A percentile compares a stretch with the other conserved stretches of the same genome.
phyloP scores from a whole-genome alignment of 2,329 filamentous ascomycete genomes.

The Paraconiothyrium brasiliense region DNA sequence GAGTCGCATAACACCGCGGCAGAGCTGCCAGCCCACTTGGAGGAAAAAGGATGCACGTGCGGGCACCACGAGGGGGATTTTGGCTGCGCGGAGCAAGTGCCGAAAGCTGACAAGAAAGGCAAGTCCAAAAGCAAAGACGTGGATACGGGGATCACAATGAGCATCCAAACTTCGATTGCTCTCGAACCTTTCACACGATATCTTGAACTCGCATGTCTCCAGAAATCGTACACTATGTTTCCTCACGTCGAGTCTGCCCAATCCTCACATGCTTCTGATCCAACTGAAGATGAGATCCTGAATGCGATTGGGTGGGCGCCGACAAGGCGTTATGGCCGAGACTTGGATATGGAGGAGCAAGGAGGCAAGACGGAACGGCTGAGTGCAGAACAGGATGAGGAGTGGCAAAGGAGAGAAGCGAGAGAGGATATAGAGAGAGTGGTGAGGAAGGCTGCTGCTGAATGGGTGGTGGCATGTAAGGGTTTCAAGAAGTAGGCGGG shows the following conservation, averaged over 20 bases:
- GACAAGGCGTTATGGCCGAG: constrained; percentile 37
- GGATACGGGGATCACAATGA: constrained; percentile 40
- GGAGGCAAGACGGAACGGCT: constrained; percentile 20
- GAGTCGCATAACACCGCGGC: constrained; percentile 10
- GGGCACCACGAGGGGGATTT: constrained; percentile 26
- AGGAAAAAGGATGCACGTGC: constrained; percentile 25
- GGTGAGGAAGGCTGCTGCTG: constrained; percentile 52
- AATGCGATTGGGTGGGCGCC: constrained; percentile 57
- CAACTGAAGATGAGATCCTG: constrained; percentile 52
- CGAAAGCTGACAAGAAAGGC: constrained; percentile 28
- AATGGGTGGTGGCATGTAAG: constrained; percentile 54
- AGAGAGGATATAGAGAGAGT: constrained; percentile 53
- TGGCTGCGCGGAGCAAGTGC: constrained; percentile 14
- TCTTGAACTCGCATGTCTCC: constrained; percentile 52
- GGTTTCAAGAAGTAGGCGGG: constrained; percentile 32
- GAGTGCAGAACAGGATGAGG: constrained; percentile 49
- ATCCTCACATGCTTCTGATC: constrained; percentile 23
- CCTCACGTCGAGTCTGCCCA: constrained; percentile 27
- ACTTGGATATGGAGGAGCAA: constrained; percentile 48
- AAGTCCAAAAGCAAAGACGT: constrained; percentile 30
- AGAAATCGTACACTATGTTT: constrained; percentile 49
- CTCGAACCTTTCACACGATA: constrained; percentile 52
- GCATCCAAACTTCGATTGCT: constrained; percentile 47
- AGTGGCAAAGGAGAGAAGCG: constrained; percentile 54
- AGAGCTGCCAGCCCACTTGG: constrained; percentile 6